Percentiles rank a stretch among this genome's conserved stretches.
These are phyloP conservation scores for Neodidymelliopsis sp. DNA, from an alignment of 2,329 filamentous ascomycete species.

Conservation along the genomic window DNA sequence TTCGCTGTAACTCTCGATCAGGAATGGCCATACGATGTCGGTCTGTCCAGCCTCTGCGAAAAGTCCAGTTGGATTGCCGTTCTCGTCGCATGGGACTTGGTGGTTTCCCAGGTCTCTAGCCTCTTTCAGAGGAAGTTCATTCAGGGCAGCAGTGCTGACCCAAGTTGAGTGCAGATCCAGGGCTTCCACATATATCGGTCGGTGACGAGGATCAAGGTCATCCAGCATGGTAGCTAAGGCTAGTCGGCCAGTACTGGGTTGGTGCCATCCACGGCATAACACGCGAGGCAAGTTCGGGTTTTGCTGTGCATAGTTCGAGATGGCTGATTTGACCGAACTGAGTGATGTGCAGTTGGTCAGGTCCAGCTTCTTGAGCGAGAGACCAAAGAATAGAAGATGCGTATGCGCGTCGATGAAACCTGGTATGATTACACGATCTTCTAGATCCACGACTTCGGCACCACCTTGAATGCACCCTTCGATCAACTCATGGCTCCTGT, in stretches of 20 bases:
- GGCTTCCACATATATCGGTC: slow-evolving; percentile 61
- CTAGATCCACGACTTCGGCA: slow-evolving; percentile 36
- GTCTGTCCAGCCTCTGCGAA: slow-evolving; percentile 20
- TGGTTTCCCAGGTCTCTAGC: slow-evolving; percentile 30
- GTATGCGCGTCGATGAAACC: slow-evolving; percentile 64
- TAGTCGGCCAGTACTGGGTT: slow-evolving; percentile 58
- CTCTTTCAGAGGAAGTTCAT: slow-evolving; percentile 54
- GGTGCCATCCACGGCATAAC: slow-evolving; percentile 56
- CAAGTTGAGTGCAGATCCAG: slow-evolving; percentile 62
- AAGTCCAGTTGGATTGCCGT: slow-evolving; percentile 15
- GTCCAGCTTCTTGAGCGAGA: slow-evolving; percentile 57
- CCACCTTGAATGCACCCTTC: slow-evolving; percentile 8
- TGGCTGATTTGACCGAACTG: slow-evolving; percentile 54
- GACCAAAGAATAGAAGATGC: slow-evolving; percentile 60
- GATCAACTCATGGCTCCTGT: not conserved
- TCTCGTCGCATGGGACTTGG: slow-evolving; percentile 14
- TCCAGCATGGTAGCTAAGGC: slow-evolving; percentile 57
- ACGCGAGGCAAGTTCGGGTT: slow-evolving; percentile 55
- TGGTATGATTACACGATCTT: slow-evolving; percentile 52
- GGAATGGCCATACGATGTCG: slow-evolving; percentile 56
- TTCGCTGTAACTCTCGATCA: slow-evolving; percentile 54
- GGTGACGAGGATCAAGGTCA: slow-evolving; percentile 50
- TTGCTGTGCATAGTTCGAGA: slow-evolving; percentile 51
- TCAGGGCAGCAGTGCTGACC: slow-evolving; percentile 58
- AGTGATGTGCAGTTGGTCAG: slow-evolving; percentile 55